Evolutionary conservation across 2,329 filamentous ascomycete genomes (phyloP), one percentile per base, ranked within the genome.

Genomic region (Aschersonia sp.): DNA sequence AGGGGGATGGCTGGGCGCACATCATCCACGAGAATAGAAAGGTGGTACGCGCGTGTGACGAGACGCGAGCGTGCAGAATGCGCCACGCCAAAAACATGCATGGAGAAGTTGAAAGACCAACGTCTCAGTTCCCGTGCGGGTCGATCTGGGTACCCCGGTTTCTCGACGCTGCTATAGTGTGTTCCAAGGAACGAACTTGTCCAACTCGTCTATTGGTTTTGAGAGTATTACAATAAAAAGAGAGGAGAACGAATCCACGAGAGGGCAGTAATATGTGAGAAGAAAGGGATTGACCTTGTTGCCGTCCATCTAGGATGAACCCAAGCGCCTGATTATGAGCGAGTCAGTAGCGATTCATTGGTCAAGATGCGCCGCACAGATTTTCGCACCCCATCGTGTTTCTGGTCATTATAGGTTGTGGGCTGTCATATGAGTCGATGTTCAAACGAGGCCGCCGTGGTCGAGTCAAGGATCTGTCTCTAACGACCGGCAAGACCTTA

Each of bases 401-500:
- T 38, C 10, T 38, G 6, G 10, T 38, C 32, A 38, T 38, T 38
- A 38, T 38, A 38, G 29, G 20, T 31, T 30, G 29, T 44, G 43
- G 43, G 29, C 30, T 31, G 43, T 9, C 32, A 38, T 30, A 38
- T 38, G 32, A 38, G 32, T 38, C 32, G 32, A 38, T 38, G 10
- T 38, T 38, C 32, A 38, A 38, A 38, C 32, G 10, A 38, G 32
- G 32, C 32, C 6, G 32, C 32, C 32, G 10, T 38, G 32, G 32
- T 38, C 32, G 32, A 38, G 32, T 38, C 32, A 38, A 38, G 32
- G 32, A 38, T 38, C 32, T 38, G 32, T 29, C 41, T 43, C 41
- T 6, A 38, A 2, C 32, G 6, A 7, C n/a, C 9, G 30, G 29
- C 43, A 44, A 7, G 30, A 44, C 5, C 43, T 58, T 60, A 79